Base-by-base conservation (phyloP, 345 rosid species). In the Trapa incisa region DNA sequence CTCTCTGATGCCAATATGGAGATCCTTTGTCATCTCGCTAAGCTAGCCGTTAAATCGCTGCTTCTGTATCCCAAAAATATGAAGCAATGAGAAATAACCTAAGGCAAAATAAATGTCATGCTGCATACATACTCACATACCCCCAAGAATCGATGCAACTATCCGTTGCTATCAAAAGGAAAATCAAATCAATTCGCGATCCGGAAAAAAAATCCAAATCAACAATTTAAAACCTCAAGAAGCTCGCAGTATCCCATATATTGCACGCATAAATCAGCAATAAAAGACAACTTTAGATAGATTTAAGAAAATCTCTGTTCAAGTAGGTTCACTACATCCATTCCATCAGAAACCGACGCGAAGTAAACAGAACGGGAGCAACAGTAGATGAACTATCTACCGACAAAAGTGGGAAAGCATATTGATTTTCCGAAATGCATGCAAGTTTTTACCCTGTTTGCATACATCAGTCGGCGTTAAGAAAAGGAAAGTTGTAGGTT, bases 111-210 rank as follows among this genome's bases (percentile, higher is more conserved):
- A 10, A 33, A 58, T 8, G 63, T 38, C 16, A 16, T 13, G 32
- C 37, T 6, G 38, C 63, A 35, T 11, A 32, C 13, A 57, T 38
- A 35, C 2, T 58, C 13, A 57, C 38, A 58, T 15, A 33, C 6
- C 63, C 38, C 63, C 63, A 38, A 58, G 63, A 1, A 58, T 58
- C 63, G 29, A 58, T 58, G 63, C 63, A 8, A 58, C 63, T 58
- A 58, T 58, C 63, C 63, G 63, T 58, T 58, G 38, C 38, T 13
- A 58, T 58, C 35, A 58, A 58, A 58, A 35, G 0, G 37, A 15
- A 58, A 58, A 58, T 58, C 37, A 32, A 57, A 22, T 22, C 29
- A 22, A 22, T 22, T 22, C 29, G 29, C 29, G 29, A 22, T 22
- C 29, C 29, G 29, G 29, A 22, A 22, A 22, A 22, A 22, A 22